Evolutionary conservation across 2,329 filamentous ascomycete species (phyloP), one percentile per base, ranked within the genome.

Genomic region (Arthrobotrys musiformis): DNA sequence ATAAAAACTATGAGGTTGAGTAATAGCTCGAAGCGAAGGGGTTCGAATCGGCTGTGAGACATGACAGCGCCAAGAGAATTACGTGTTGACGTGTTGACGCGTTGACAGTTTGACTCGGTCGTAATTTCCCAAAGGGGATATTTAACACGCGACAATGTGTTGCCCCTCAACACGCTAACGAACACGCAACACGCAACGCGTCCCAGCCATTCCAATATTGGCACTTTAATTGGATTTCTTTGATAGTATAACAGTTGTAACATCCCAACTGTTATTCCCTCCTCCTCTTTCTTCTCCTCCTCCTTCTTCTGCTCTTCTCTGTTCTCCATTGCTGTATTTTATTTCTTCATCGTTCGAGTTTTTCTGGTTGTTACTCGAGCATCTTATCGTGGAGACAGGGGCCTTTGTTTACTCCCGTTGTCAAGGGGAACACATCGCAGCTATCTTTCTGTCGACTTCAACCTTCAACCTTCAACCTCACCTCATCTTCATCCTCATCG

Each of bases 131-230:
- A 56, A 56, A 56, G 6, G 4, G 17, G 50, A 19, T 4, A 56
- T 8, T n/a, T 13, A 8, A n/a, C 46, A 63, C 68, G 26, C 68
- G 58, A 70, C 54, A 40, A 58, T 58, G 54, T 58, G 54, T 19
- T 70, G 60, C 73, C 64, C 64, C 58, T 66, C 72, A 75, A 69
- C 70, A 64, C 72, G 72, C 44, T 54, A 66, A 48, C 11, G 30
- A 11, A 4, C 15, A 15, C 3, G 8, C 7, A 40, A 4, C 3
- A 15, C 3, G 13, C 35, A 44, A 68, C 66, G 66, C 54, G 54
- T 54, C 64, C 73, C 73, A 77, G 73, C 73, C 73, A 77, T 77
- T 77, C 66, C 48, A 70, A 70, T 77, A 77, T 66, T 46, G 22
- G 54, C 42, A 48, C 30, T 19, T 37, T 62, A 28, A 62, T 62